Conservation (phyloP, 2,329 filamentous ascomycete genomes). For the Cryoendolithus antarcticus region DNA sequence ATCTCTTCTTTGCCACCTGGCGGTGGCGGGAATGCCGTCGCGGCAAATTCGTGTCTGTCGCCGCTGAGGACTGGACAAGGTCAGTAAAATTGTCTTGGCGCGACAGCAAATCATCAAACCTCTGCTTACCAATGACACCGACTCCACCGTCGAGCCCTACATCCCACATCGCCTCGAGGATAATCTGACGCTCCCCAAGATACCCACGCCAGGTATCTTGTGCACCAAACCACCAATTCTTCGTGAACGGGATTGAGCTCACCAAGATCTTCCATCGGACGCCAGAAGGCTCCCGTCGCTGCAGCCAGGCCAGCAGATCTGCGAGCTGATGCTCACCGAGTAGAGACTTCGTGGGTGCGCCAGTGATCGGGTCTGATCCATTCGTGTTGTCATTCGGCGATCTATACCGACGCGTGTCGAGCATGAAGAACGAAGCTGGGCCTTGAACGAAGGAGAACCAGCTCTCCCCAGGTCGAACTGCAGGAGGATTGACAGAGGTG, state of each 20-base stretch:
- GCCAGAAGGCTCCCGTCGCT: constrained; percentile 57
- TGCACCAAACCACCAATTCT: constrained; percentile 86
- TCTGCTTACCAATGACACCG: constrained; percentile 55
- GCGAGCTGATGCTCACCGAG: constrained; percentile 66
- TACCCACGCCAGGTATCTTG: constrained; percentile 94
- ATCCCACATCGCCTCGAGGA: constrained; percentile 90
- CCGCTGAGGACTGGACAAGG: constrained; percentile 55
- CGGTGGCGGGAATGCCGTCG: constrained; percentile 57
- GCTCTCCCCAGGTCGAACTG: constrained; percentile 47
- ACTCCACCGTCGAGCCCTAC: constrained; percentile 55
- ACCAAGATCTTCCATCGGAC: constrained; percentile 91
- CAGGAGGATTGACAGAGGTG: constrained; percentile 68
- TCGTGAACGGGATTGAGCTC: constrained; percentile 86
- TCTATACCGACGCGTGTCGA: constrained; percentile 82
- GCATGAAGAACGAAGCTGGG: constrained; percentile 84
- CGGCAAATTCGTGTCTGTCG: constrained; percentile 93
- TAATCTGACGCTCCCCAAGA: constrained; percentile 59
- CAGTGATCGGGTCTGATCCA: constrained; percentile 41
- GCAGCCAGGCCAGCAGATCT: constrained; percentile 68
- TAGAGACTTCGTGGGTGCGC: constrained; percentile 58
- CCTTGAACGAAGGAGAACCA: constrained; percentile 87
- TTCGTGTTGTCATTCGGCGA: constrained; percentile 51
- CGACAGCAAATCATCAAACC: too few relatives aligned
- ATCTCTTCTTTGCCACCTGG: constrained; percentile 36
- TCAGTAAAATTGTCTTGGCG: too few relatives aligned